Evolutionary conservation across 176 grass and related monocot species (phyloP), one percentile per base, ranked within the genome.

Genomic region (Rhynchospora breviuscula): DNA sequence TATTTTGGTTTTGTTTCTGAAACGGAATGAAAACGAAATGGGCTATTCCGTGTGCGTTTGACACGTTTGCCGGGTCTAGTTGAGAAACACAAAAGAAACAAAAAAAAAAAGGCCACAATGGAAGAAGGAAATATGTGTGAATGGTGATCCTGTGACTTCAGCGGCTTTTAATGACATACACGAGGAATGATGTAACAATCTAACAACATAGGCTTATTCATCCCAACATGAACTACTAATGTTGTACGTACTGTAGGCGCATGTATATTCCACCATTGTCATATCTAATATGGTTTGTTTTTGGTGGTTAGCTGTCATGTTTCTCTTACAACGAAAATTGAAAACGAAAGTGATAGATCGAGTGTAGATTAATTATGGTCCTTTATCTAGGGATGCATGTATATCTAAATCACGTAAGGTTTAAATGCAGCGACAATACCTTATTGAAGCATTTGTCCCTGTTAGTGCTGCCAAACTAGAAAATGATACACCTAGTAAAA

Each of bases 271-370:
- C 49, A 52, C 49, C 10, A 52, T 52, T 40, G 26, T 29, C 26
- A 40, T 0, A 3, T 52, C 4, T 52, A 0, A 8, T 8, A 26
- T 54, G 21, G 5, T 63, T 77, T 13, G 73, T 13, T 44, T 80
- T 80, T 80, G 78, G 78, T 35, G 56, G 57, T 63, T 63, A 45
- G 59, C 78, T 80, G 76, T 59, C 52, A 59, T 59, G 21, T 40
- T 79, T 59, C 7, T 59, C 23, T 59, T 4, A 46, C 25, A 11
- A 53, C 21, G 26, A 47, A 51, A 73, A 73, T 23, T 73, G 71
- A 76, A 76, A 76, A 26, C 22, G 71, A 54, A 76, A 53, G 45
- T 51, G 49, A 72, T 72, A 5, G 35, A 6, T 15, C 12, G 45
- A 75, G 70, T 75, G 23, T 75, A 3, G 46, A 51, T 25, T 49